A percentile compares a stretch with the other conserved stretches of the same genome.
phyloP scores from a whole-genome alignment of 148 eudicot genomes.

The Rhododendron williamsianum region DNA sequence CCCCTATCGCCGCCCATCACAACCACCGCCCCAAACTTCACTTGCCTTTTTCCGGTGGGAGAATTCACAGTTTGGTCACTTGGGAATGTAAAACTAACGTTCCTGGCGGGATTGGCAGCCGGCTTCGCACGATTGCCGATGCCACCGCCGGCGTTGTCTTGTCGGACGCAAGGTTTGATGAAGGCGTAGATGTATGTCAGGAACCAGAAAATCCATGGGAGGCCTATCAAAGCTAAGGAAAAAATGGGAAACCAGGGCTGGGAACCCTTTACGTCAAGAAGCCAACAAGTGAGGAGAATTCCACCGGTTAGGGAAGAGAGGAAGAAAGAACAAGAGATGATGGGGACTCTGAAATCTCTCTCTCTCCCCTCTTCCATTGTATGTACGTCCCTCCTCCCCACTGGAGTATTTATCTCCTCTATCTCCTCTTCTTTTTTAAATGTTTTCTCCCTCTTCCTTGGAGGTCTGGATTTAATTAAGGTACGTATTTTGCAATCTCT shows the following conservation, averaged over 20 bases:
- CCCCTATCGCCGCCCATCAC: not conserved
- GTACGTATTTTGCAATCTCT: not conserved
- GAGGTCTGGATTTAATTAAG: not conserved
- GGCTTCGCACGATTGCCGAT: not conserved
- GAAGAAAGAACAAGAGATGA: constrained; percentile 19
- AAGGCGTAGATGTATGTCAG: constrained; percentile 28
- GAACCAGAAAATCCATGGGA: constrained; percentile 35
- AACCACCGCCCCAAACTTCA: constrained; percentile 3
- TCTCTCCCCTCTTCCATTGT: constrained; percentile 18
- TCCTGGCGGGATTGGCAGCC: not conserved
- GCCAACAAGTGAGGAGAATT: constrained; percentile 16
- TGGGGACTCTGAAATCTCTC: constrained; percentile 26
- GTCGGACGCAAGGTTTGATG: constrained; percentile 14
- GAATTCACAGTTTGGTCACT: not conserved
- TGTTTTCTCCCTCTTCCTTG: not conserved
- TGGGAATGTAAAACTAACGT: not conserved
- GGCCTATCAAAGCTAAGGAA: constrained; percentile 21
- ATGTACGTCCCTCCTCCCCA: not conserved
- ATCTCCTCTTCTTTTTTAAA: too few relatives aligned
- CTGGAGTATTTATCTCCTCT: not conserved
- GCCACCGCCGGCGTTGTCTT: not conserved
- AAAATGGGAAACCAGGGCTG: constrained; percentile 21
- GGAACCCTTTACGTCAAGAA: constrained; percentile 8
- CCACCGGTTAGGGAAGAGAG: constrained; percentile 25
- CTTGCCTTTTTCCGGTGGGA: not conserved